Evolutionary conservation across 495 filamentous ascomycete species (phyloP).

Genomic region (Penicillium bialowiezense): DNA sequence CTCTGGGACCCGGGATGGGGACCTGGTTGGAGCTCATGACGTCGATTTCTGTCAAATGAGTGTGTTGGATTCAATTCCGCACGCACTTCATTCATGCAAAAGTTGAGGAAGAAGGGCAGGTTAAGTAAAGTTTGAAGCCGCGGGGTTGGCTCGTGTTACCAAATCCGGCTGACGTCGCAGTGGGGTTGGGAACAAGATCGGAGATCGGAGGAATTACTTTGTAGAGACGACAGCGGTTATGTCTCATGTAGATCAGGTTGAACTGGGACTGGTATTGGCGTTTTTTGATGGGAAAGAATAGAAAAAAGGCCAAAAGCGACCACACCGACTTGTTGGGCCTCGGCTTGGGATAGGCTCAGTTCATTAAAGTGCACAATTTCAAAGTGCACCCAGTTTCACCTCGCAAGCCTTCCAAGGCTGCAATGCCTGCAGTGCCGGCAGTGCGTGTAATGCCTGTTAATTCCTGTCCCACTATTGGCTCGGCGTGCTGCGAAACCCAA

Average conservation of each 20-base stretch:
- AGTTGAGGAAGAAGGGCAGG: too few relatives aligned
- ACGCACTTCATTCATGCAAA: too few relatives aligned
- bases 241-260: too few relatives aligned
- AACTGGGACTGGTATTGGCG: background rate
- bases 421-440: too few relatives aligned
- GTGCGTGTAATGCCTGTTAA: too few relatives aligned
- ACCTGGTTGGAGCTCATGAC: conserved; percentile 21
- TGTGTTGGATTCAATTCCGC: background rate
- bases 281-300: background rate
- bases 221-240: background rate
- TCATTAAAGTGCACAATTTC: too few relatives aligned
- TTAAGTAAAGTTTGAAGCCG: background rate
- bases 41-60: background rate
- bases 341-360: too few relatives aligned
- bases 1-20: conserved; percentile 60
- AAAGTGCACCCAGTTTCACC: too few relatives aligned
- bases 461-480: background rate
- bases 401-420: too few relatives aligned
- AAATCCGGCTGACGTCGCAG: conserved; percentile 4
- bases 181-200: background rate
- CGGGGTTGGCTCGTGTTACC: background rate
- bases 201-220: background rate
- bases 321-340: background rate
- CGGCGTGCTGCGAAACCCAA: background rate
- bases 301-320: background rate